Evolutionary conservation across 306 rosid species (phyloP).

Genomic region (Prunus padus): DNA sequence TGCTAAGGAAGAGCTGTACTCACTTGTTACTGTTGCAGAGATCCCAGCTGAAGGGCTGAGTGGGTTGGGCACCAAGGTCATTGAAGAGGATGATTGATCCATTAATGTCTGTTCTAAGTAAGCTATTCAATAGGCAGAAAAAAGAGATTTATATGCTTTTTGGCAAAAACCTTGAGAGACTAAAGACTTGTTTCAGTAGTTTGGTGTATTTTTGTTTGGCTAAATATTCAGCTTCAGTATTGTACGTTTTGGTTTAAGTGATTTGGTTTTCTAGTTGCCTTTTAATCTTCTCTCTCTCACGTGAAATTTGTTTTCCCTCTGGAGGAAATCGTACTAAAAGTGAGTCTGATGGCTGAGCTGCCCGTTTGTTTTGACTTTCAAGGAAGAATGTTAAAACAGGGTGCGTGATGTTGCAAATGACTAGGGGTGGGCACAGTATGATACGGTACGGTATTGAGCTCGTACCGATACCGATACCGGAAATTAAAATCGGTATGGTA

Average conservation of each 20-base stretch:
- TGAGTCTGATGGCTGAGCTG: no score
- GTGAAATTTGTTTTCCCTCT: background rate
- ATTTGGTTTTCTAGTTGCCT: background rate
- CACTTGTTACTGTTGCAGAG: conserved; percentile 89
- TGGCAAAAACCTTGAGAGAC: conserved; percentile 21
- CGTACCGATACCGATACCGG: no score
- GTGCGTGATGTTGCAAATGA: background rate
- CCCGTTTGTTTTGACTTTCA: no score
- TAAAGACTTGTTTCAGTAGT: conserved; percentile 14
- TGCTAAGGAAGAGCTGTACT: conserved; percentile 93
- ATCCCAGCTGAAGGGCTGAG: conserved; percentile 76
- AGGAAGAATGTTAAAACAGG: background rate
- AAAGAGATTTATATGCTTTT: conserved; percentile 21
- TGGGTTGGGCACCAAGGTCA: conserved; percentile 84
- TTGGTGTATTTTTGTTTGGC: conserved; percentile 22
- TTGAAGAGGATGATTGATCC: conserved; percentile 82
- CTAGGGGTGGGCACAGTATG: no score
- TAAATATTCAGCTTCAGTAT: background rate
- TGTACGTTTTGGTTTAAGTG: conserved; percentile 1
- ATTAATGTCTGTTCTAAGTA: conserved; percentile 10
- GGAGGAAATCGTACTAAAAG: background rate
- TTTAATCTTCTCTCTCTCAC: background rate
- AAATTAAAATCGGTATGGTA: no score
- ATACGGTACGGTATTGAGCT: no score
- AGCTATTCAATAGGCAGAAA: conserved; percentile 12